Evolutionary conservation across 2,329 filamentous ascomycete species (phyloP).

Genomic region (Diaporthe humulicola): DNA sequence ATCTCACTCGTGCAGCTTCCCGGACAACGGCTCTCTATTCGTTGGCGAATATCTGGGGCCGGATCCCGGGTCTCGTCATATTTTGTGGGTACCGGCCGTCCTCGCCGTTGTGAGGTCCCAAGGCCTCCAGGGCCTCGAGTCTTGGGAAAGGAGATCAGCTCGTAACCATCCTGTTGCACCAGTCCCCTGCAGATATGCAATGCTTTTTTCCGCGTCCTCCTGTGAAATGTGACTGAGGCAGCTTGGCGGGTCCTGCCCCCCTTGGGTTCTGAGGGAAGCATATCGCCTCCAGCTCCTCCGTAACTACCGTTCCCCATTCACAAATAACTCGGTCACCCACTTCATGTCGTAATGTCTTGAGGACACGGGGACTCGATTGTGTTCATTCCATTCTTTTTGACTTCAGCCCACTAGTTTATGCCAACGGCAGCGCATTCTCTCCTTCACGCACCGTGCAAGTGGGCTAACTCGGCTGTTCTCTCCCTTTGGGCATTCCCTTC

Average conservation of each 20-base stretch:
- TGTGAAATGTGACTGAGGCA: constrained; percentile 19
- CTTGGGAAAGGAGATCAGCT: neutral
- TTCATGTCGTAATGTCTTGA: neutral
- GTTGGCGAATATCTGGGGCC: neutral
- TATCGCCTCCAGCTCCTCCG: neutral
- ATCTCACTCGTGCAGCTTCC: neutral
- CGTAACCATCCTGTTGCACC: neutral
- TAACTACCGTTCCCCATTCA: neutral
- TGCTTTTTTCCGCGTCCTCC: neutral
- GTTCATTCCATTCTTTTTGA: neutral
- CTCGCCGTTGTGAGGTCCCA: neutral
- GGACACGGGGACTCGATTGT: neutral
- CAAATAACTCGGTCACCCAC: constrained; percentile 23
- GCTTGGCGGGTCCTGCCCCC: neutral
- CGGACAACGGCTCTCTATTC: neutral
- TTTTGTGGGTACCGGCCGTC: neutral
- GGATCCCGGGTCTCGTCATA: neutral
- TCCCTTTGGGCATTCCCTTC: neutral
- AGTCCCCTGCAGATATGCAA: neutral
- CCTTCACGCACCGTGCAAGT: constrained; percentile 26
- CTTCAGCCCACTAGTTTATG: neutral
- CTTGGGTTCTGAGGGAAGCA: neutral
- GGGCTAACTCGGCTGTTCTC: neutral
- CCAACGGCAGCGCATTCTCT: constrained; percentile 7
- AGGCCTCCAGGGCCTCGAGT: neutral